Evolutionary conservation across 75 land plant genomes (phyloP).

Genomic region (Selaginella moellendorffii): DNA sequence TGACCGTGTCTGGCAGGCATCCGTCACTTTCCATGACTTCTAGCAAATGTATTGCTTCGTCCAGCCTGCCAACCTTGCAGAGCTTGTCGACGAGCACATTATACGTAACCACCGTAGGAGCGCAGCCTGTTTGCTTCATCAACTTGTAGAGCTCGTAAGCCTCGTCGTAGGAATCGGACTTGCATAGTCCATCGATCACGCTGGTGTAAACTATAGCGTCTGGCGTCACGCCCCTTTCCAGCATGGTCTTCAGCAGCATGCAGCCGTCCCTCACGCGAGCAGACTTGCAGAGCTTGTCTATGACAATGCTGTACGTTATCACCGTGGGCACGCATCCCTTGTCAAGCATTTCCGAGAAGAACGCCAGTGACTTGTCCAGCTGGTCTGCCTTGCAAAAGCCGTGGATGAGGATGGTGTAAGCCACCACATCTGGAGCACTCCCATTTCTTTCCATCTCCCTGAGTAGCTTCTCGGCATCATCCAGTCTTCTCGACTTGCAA

Average conservation of each 20-base stretch:
- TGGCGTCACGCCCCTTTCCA: not conserved
- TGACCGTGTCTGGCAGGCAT: not conserved
- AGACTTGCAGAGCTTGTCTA: constrained; percentile 13
- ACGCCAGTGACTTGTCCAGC: not conserved
- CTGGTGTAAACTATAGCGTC: not conserved
- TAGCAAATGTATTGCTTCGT: not conserved
- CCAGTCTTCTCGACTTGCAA: not conserved
- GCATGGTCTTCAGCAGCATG: not conserved
- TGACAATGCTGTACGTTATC: constrained; percentile 8
- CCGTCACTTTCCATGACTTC: not conserved
- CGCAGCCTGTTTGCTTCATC: not conserved
- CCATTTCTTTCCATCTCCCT: constrained; percentile 17
- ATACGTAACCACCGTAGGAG: constrained; percentile 1
- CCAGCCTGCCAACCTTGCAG: constrained; percentile 6
- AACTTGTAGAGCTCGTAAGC: not conserved
- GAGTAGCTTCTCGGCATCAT: constrained; percentile 21
- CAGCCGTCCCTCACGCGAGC: not conserved
- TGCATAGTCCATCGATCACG: not conserved
- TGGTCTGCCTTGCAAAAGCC: not conserved
- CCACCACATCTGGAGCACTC: constrained; percentile 26
- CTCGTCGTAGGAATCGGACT: not conserved
- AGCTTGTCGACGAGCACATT: constrained; percentile 6
- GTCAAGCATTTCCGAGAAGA: constrained; percentile 7
- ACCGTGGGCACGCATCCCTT: constrained; percentile 6
- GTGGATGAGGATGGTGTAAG: constrained; percentile 27